A percentile compares a stretch with the other conserved stretches of the same genome.
These are phyloP conservation scores for Eucalyptus guilfoylei DNA, from an alignment of 345 rosid genomes.

Conservation along the genomic window DNA sequence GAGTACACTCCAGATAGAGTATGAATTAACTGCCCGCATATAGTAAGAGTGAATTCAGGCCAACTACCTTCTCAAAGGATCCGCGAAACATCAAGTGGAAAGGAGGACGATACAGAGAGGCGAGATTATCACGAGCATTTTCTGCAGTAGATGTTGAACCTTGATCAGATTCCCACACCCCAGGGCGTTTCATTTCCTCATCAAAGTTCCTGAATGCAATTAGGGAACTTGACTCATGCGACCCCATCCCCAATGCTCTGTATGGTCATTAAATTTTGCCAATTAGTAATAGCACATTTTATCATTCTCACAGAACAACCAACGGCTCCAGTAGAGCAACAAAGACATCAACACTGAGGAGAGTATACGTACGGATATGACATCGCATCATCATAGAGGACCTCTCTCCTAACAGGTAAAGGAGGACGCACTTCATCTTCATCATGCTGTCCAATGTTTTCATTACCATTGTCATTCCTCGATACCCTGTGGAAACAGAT, in stretches of 20 bases:
- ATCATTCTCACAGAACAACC: neutral
- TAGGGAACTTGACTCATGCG: conserved; percentile 43
- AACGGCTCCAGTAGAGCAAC: neutral
- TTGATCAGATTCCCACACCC: conserved; percentile 69
- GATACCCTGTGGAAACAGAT: conserved; percentile 19
- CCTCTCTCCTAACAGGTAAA: conserved; percentile 89
- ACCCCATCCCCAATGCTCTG: conserved; percentile 46
- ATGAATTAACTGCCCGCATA: neutral
- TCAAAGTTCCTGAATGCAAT: conserved; percentile 85
- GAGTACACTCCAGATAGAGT: neutral
- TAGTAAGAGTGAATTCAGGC: neutral
- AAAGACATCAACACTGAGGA: neutral
- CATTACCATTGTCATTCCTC: conserved; percentile 15
- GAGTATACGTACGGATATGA: conserved; percentile 39
- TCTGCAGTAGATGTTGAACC: conserved; percentile 46
- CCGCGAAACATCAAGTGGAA: conserved; percentile 78
- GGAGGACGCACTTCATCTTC: conserved; percentile 90
- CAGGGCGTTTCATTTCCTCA: conserved; percentile 82
- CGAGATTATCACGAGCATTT: conserved; percentile 75
- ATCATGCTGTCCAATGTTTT: conserved; percentile 17
- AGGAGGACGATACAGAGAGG: conserved; percentile 93
- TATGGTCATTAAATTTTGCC: neutral
- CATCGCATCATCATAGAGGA: conserved; percentile 73
- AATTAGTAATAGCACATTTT: neutral
- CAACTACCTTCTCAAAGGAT: conserved; percentile 78